These are phyloP conservation scores for Fusarium subtropicale DNA, from an alignment of 2,329 filamentous ascomycete genomes.

Conservation along the genomic window DNA sequence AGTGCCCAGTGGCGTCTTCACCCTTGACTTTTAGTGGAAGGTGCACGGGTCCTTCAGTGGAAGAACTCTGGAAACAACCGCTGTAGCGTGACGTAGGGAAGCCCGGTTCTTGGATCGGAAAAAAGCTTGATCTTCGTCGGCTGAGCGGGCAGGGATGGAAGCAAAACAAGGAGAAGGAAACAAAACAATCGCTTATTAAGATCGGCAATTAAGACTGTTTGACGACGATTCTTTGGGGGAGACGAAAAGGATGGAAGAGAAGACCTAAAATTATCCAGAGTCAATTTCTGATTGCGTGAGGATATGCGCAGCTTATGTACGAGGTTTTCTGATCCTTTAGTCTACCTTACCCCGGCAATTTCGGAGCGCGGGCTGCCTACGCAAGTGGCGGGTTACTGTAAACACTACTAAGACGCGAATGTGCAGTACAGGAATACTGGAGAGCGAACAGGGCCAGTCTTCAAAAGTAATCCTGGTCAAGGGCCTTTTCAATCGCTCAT, in stretches of 20 bases:
- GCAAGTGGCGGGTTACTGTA: constrained; percentile 37
- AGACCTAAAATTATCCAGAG: neutral
- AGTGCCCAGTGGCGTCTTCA: constrained; percentile 17
- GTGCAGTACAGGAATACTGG: neutral
- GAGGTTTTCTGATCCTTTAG: constrained; percentile 10
- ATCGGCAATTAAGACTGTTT: constrained; percentile 18
- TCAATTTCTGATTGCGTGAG: constrained; percentile 21
- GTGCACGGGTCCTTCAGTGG: constrained; percentile 23
- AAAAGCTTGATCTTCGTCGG: constrained; percentile 32
- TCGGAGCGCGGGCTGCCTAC: constrained; percentile 35
- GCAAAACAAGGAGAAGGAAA: constrained; percentile 11
- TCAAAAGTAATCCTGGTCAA: constrained; percentile 30
- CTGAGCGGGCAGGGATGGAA: neutral
- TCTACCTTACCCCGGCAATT: constrained; percentile 27
- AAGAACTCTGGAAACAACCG: constrained; percentile 17
- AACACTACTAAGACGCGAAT: neutral
- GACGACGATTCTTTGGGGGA: neutral
- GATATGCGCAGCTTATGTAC: constrained; percentile 30
- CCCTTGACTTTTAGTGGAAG: constrained; percentile 27
- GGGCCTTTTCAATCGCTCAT: constrained; percentile 10
- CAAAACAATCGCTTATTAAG: constrained; percentile 25
- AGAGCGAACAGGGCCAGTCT: neutral
- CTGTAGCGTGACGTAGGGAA: constrained; percentile 35
- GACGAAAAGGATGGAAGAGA: neutral
- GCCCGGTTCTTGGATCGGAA: constrained; percentile 7